Conservation (phyloP, 2,329 filamentous ascomycete species). For the Rhynchosporium secalis region DNA sequence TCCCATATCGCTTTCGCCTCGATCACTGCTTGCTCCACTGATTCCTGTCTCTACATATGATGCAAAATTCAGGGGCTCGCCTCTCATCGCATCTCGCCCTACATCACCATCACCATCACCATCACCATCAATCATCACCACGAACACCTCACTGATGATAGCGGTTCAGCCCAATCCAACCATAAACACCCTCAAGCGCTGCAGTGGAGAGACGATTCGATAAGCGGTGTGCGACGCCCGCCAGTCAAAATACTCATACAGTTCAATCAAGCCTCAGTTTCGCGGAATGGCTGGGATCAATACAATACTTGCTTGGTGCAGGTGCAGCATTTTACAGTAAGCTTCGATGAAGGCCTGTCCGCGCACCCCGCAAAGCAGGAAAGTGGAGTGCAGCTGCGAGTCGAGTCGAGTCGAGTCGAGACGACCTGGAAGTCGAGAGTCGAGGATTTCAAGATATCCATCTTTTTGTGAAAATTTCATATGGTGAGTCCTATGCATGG, state of each 20-base stretch:
- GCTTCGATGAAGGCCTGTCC: slow-evolving; percentile 12
- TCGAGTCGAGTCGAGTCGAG: not conserved
- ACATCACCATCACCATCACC: not conserved
- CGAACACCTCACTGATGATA: slow-evolving; percentile 9
- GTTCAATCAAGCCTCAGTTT: not conserved
- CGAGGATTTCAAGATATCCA: too few relatives aligned
- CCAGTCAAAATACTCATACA: not conserved
- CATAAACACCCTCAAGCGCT: slow-evolving; percentile 19
- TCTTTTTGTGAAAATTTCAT: too few relatives aligned
- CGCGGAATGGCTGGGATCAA: not conserved
- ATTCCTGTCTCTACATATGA: not conserved
- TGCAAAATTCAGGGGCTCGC: slow-evolving; percentile 5
- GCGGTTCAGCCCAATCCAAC: slow-evolving; percentile 20
- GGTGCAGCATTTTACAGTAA: not conserved
- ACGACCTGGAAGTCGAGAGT: too few relatives aligned
- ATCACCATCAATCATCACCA: not conserved
- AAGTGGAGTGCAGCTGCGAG: not conserved
- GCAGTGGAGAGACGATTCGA: slow-evolving; percentile 19
- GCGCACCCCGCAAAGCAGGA: not conserved
- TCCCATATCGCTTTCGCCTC: too few relatives aligned
- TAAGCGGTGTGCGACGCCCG: slow-evolving; percentile 24
- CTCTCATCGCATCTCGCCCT: slow-evolving; percentile 1
- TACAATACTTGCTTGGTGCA: not conserved
- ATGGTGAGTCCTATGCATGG: too few relatives aligned
- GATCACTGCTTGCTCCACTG: not conserved